A percentile compares a stretch with the other conserved stretches of the same genome.
Evolutionary conservation across 192 early-diverging fungal genomes (phyloP).

Genomic region (Podochytrium sp.): DNA sequence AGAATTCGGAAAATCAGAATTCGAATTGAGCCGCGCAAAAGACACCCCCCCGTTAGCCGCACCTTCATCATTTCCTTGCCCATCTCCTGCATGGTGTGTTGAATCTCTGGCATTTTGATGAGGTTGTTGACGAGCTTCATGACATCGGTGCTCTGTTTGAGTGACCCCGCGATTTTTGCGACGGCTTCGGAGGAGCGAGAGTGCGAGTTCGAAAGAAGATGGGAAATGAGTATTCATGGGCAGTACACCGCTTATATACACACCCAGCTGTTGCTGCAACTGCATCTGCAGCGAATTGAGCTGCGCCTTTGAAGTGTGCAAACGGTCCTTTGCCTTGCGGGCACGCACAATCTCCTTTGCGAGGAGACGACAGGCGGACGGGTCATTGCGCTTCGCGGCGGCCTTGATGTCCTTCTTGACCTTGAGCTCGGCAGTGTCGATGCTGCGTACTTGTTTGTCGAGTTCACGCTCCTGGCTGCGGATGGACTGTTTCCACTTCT

Average conservation of each 20-base stretch:
- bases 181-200: conserved; percentile 56
- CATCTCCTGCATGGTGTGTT: conserved; percentile 87
- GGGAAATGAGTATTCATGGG: background rate
- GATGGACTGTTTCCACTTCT: conserved; percentile 88
- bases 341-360: conserved; percentile 86
- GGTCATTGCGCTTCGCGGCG: conserved; percentile 88
- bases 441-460: conserved; percentile 78
- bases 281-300: conserved; percentile 90
- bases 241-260: background rate
- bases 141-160: conserved; percentile 86
- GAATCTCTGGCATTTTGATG: conserved; percentile 84
- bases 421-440: conserved; percentile 85
- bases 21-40: background rate
- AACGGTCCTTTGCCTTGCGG: conserved; percentile 75
- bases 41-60: conserved; percentile 4
- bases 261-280: conserved; percentile 86
- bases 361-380: conserved; percentile 54
- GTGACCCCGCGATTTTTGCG: conserved; percentile 82
- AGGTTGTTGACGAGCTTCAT: conserved; percentile 92
- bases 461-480: conserved; percentile 84
- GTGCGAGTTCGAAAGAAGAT: background rate
- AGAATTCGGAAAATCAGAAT: too few relatives aligned
- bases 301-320: conserved; percentile 89
- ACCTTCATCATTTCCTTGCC: conserved; percentile 96
- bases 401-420: conserved; percentile 78